Conservation (phyloP, 2,329 filamentous ascomycete species). For the Sporothrix globosa region DNA sequence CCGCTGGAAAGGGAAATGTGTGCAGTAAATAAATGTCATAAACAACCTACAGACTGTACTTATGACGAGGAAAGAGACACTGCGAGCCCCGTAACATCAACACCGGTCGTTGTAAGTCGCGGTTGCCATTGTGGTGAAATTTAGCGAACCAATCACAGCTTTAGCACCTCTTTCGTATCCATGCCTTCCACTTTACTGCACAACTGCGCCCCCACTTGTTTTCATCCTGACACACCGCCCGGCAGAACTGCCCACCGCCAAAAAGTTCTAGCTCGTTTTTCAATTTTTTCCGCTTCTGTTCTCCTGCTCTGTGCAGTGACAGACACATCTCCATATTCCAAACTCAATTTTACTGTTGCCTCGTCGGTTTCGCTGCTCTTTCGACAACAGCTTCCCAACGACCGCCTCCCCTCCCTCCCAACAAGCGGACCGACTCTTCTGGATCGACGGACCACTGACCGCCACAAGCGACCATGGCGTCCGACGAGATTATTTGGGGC, state of each 20-base stretch:
- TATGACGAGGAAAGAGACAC: no score
- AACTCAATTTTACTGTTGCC: background rate
- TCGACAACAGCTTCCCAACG: background rate
- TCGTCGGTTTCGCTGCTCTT: background rate
- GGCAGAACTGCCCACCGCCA: slow-evolving; percentile 26
- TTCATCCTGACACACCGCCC: slow-evolving; percentile 5
- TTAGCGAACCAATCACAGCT: background rate
- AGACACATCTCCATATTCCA: background rate
- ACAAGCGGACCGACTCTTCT: background rate
- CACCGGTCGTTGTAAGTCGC: slow-evolving; percentile 4
- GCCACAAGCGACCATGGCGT: slow-evolving; percentile 65
- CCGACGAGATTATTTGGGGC: slow-evolving; percentile 96
- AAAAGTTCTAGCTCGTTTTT: slow-evolving; percentile 29
- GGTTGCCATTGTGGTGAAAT: background rate
- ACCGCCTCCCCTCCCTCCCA: background rate
- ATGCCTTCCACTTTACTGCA: background rate
- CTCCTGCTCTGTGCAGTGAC: background rate
- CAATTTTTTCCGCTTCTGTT: slow-evolving; percentile 9
- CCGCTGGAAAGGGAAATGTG: no score
- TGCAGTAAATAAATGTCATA: no score
- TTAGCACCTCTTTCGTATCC: background rate
- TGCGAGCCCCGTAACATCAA: background rate
- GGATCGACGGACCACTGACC: background rate
- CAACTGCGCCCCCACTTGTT: slow-evolving; percentile 11
- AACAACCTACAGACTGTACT: no score